phyloP scores from a whole-genome alignment of 2,329 filamentous ascomycete species.

The Pyricularia grisea region DNA sequence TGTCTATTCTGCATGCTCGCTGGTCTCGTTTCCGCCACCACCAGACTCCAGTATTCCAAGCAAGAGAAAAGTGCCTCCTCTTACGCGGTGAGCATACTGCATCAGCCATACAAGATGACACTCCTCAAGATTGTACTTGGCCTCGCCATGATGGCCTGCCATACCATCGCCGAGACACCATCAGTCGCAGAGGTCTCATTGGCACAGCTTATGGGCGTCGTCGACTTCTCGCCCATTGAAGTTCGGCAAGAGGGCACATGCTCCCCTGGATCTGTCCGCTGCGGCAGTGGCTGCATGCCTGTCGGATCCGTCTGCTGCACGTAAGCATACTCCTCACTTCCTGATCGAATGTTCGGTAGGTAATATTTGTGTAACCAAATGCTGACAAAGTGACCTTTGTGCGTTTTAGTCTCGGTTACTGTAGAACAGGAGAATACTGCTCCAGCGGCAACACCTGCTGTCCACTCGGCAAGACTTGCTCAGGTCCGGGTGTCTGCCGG shows the following conservation, averaged over 20 bases:
- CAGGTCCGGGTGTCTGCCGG: background rate
- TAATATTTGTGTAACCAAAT: background rate
- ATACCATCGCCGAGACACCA: background rate
- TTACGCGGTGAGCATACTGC: background rate
- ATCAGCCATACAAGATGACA: background rate
- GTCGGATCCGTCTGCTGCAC: background rate
- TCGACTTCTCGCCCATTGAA: background rate
- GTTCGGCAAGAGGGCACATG: constrained; percentile 1
- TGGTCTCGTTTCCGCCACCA: too few relatives aligned
- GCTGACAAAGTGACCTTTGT: background rate
- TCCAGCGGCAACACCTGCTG: constrained; percentile 1
- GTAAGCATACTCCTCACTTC: background rate
- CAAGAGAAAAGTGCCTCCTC: background rate
- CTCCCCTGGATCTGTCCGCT: background rate
- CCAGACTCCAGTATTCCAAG: background rate
- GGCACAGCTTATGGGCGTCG: background rate
- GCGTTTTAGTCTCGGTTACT: constrained; percentile 1
- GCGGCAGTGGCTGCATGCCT: constrained; percentile 4
- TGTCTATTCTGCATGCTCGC: background rate
- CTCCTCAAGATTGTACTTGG: background rate
- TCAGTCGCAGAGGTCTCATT: background rate
- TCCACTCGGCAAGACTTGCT: constrained; percentile 1
- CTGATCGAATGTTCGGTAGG: too few relatives aligned
- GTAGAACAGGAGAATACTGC: constrained; percentile 1
- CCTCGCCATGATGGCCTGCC: background rate